Percentiles rank a stretch among this genome's conserved stretches.
Conservation (phyloP, 2,329 filamentous ascomycete genomes). For the Ceratocystis colombiana region DNA sequence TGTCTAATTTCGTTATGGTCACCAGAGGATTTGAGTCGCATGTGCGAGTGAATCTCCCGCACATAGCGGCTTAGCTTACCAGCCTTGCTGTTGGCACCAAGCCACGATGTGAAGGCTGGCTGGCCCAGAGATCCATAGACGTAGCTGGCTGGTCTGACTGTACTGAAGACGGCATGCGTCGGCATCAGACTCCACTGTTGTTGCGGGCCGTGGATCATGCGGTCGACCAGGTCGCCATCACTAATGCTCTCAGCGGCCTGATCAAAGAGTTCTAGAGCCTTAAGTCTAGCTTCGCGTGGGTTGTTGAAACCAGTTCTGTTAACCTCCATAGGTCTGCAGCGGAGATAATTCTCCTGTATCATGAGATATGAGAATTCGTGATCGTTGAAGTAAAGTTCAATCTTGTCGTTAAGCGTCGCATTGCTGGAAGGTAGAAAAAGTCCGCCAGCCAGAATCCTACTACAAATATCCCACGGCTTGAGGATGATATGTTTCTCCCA, state of each 20-base stretch:
- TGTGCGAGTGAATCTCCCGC: conserved; percentile 93
- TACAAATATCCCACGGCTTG: conserved; percentile 96
- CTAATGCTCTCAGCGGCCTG: conserved; percentile 91
- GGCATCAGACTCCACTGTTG: conserved; percentile 99
- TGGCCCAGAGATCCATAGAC: conserved; percentile 66
- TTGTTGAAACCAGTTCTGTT: conserved; percentile 45
- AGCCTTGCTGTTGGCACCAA: conserved; percentile 87
- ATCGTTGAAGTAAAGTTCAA: conserved; percentile 97
- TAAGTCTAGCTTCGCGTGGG: conserved; percentile 62
- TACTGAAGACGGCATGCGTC: conserved; percentile 88
- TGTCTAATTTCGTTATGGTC: conserved; percentile 91
- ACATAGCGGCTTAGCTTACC: conserved; percentile 68
- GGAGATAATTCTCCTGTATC: conserved; percentile 96
- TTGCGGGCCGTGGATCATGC: conserved; percentile 96
- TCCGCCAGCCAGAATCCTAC: conserved; percentile 79
- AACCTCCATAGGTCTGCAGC: conserved; percentile 61
- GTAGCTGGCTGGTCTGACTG: conserved; percentile 82
- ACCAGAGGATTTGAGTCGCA: conserved; percentile 81
- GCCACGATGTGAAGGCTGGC: conserved; percentile 77
- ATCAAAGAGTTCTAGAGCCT: conserved; percentile 75
- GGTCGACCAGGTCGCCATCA: conserved; percentile 88
- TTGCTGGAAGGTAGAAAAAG: conserved; percentile 78
- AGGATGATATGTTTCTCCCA: conserved; percentile 97
- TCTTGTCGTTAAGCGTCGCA: conserved; percentile 88
- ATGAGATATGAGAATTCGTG: conserved; percentile 96